A percentile compares a stretch with the other conserved stretches of the same genome.
phyloP scores from a whole-genome alignment of 2,329 filamentous ascomycete genomes.

The Clonostachys byssicola region DNA sequence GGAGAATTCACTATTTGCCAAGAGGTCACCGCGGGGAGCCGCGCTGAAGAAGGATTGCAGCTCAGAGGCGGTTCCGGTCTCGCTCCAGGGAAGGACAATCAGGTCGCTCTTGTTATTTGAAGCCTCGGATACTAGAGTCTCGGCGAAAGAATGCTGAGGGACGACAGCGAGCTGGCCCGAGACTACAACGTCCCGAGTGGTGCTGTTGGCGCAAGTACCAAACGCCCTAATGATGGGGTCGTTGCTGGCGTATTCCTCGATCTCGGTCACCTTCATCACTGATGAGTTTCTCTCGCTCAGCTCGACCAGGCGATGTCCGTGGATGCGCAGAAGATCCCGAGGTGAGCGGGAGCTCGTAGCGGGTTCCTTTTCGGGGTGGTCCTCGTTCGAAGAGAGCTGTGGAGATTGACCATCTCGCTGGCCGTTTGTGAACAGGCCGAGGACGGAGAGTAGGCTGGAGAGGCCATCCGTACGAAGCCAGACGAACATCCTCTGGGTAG shows the following conservation, averaged over 20 bases:
- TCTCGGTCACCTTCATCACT: slow-evolving; percentile 58
- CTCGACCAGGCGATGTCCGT: slow-evolving; percentile 89
- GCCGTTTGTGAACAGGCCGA: slow-evolving; percentile 63
- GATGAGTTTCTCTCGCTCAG: slow-evolving; percentile 55
- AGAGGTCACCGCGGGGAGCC: too few species aligned
- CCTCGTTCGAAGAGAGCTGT: slow-evolving; percentile 1
- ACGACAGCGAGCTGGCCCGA: slow-evolving; percentile 79
- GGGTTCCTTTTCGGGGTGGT: slow-evolving; percentile 6
- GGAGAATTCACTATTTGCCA: too few species aligned
- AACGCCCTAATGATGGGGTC: slow-evolving; percentile 92
- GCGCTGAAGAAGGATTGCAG: slow-evolving; percentile 39
- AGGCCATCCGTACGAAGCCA: slow-evolving; percentile 19
- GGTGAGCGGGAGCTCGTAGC: slow-evolving; percentile 51
- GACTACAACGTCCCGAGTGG: slow-evolving; percentile 74
- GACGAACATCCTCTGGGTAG: slow-evolving; percentile 7
- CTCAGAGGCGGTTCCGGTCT: slow-evolving; percentile 67
- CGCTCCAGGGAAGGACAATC: slow-evolving; percentile 85
- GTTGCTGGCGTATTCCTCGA: slow-evolving; percentile 65
- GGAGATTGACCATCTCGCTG: slow-evolving; percentile 13
- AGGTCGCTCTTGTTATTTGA: slow-evolving; percentile 68
- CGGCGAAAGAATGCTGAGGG: slow-evolving; percentile 73
- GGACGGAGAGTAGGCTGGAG: slow-evolving; percentile 18
- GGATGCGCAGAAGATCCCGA: slow-evolving; percentile 80
- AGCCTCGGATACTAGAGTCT: slow-evolving; percentile 68
- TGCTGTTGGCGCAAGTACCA: slow-evolving; percentile 78